Evolutionary conservation across 371 early-diverging fungal genomes (phyloP).

Genomic region (Furculomyces boomerangus): DNA sequence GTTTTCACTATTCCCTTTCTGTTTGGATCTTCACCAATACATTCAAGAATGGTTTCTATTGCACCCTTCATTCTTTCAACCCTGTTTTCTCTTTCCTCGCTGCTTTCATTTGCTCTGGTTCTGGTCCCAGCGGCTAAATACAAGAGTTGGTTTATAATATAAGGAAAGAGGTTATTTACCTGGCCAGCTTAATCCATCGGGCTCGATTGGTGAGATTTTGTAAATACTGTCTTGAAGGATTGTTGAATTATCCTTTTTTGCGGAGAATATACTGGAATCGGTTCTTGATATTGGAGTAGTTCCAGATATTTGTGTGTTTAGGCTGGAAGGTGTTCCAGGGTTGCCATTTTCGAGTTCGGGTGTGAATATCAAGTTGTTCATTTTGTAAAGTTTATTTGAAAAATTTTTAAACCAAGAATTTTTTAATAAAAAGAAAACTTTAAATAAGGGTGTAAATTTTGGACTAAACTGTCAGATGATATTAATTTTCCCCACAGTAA

Average conservation of each 20-base stretch:
- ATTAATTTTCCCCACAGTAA: no score
- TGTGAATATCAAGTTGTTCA: no score
- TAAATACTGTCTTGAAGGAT: background rate
- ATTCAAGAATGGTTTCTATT: conserved; percentile 71
- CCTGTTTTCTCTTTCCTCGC: conserved; percentile 42
- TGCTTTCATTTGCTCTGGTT: conserved; percentile 55
- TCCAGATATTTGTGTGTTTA: no score
- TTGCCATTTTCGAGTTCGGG: no score
- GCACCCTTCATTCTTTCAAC: conserved; percentile 63
- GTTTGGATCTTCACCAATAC: conserved; percentile 88
- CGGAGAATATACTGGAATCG: background rate
- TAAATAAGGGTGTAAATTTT: no score
- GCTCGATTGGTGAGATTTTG: conserved; percentile 11
- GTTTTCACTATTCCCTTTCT: conserved; percentile 91
- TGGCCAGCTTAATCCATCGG: conserved; percentile 34
- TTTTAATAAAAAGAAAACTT: no score
- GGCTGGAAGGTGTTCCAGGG: no score
- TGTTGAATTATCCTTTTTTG: background rate
- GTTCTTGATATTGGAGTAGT: no score
- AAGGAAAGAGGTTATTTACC: conserved; percentile 18
- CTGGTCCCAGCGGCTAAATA: conserved; percentile 32
- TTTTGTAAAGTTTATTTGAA: no score
- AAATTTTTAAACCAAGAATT: no score
- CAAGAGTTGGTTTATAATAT: background rate
- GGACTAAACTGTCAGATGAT: no score